phyloP scores from a whole-genome alignment of 192 early-diverging fungal species.

The Rhizophlyctis rosea region DNA sequence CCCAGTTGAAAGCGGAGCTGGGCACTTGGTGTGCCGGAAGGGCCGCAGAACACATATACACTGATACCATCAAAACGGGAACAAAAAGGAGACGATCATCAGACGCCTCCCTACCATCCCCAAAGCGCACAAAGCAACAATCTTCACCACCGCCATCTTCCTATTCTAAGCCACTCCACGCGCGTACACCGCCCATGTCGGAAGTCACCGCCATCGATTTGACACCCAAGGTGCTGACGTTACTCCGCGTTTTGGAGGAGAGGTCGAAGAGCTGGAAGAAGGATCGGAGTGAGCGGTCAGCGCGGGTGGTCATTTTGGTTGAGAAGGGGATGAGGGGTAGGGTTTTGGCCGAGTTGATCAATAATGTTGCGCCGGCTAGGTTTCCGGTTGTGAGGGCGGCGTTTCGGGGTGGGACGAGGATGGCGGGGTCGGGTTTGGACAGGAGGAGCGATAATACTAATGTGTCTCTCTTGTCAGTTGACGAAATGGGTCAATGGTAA shows the following conservation, averaged over 20 bases:
- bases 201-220: slow-evolving; percentile 24
- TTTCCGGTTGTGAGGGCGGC: slow-evolving; percentile 29
- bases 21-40: slow-evolving; percentile 29
- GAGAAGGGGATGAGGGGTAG: slow-evolving; percentile 66
- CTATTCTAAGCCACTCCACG: background rate
- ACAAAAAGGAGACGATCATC: background rate
- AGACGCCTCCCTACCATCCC: background rate
- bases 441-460: no score
- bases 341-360: slow-evolving; percentile 46
- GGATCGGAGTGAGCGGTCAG: background rate
- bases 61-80: no score
- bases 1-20: slow-evolving; percentile 14
- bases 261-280: slow-evolving; percentile 3
- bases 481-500: no score
- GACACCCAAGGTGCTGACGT: slow-evolving; percentile 31
- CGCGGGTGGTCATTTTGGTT: slow-evolving; percentile 84
- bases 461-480: no score
- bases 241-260: slow-evolving; percentile 32
- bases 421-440: no score
- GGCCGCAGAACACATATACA: slow-evolving; percentile 9
- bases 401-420: no score
- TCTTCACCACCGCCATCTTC: background rate
- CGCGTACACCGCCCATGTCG: background rate
- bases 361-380: slow-evolving; percentile 16
- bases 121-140: background rate